These are phyloP conservation scores for Gillenia trifoliata DNA, from an alignment of 306 rosid species.

Conservation along the genomic window DNA sequence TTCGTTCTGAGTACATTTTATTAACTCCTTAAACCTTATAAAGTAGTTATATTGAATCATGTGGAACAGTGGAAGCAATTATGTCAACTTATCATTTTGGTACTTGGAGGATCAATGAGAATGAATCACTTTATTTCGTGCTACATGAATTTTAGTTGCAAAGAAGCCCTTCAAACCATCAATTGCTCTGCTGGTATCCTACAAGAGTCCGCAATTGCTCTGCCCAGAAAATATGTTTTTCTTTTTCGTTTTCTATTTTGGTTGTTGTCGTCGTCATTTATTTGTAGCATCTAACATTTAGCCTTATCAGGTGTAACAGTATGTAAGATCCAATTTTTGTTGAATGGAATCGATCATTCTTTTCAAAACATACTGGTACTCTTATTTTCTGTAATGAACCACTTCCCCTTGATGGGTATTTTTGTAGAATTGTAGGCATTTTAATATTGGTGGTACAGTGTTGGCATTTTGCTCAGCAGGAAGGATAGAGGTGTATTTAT, in stretches of 20 bases:
- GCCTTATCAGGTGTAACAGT: background rate
- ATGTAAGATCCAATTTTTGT: background rate
- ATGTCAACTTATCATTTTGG: background rate
- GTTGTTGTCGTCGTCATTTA: background rate
- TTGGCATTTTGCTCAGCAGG: background rate
- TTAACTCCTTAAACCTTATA: background rate
- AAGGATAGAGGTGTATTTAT: conserved; percentile 1
- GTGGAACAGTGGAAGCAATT: background rate
- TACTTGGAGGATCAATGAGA: background rate
- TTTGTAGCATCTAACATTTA: background rate
- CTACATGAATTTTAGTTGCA: background rate
- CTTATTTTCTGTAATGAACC: background rate
- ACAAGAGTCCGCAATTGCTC: background rate
- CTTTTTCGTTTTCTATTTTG: background rate
- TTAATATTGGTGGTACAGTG: background rate
- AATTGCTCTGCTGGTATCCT: background rate
- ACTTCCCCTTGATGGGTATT: background rate
- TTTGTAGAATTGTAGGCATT: background rate
- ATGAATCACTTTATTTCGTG: background rate
- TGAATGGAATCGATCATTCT: background rate
- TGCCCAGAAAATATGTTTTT: background rate
- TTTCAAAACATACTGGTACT: background rate
- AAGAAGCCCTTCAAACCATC: background rate
- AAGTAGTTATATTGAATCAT: background rate
- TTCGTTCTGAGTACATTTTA: background rate